Base-by-base conservation (phyloP, 164 flowering plant species). In the Chimonanthus salicifolius region DNA sequence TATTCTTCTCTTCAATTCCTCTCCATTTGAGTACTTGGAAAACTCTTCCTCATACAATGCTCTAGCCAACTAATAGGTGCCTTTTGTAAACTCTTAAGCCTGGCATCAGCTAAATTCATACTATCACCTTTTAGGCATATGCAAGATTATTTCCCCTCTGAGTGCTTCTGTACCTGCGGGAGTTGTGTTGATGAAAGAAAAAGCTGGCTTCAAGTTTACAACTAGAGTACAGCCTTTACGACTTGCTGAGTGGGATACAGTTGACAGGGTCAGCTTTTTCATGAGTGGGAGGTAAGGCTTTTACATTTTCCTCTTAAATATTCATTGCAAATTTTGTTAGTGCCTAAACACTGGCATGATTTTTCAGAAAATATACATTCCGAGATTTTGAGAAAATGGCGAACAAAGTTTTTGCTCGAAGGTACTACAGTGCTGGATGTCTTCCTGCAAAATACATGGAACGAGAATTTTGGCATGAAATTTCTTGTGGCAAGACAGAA, bases 351-450 rank as follows among this genome's bases (percentile, higher is more conserved):
- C 70, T 69, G 44, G 13, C 58, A 47, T 78, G 72, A 47, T 63
- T 75, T 86, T 80, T 79, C 97, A 96, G 99, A 87, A 94, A 91
- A 70, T 96, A 96, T 78, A 82, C 95, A 67, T 92, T 96, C 76
- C 89, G 93, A 68, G 97, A 92, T 81, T 96, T 87, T 69, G 99
- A 96, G 92, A 96, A 90, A 84, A 89, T 91, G 94, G 99, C 99
- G 65, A 94, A 92, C 92, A 94, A 90, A 91, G 87, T 82, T 68
- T 96, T 92, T 83, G 79, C 97, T 74, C 97, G 99, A 77, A 90
- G 96, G 85, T 96, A 92, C 78, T 86, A 74, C 78, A 92, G 93
- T 86, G 76, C 88, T 82, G 95, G 95, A 76, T 82, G 89, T 80
- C 99, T 96, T 85, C 98, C 99, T 71, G 82, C 87, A 11, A 45